These are phyloP conservation scores for Alternaria incomplexa DNA, from an alignment of 2,329 filamentous ascomycete species.

Conservation along the genomic window DNA sequence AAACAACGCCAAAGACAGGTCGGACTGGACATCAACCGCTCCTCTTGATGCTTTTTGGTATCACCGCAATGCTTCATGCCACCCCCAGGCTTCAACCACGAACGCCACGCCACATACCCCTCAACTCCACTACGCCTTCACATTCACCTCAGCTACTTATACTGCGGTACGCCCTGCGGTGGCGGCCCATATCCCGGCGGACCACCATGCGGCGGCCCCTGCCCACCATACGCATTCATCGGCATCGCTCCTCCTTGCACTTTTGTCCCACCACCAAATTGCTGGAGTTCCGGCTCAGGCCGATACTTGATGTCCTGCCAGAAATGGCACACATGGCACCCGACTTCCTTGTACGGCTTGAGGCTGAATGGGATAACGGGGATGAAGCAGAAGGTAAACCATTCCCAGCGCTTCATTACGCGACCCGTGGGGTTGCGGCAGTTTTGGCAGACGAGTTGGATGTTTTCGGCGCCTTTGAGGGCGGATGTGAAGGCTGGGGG, in stretches of 20 bases:
- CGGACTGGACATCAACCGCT: neutral
- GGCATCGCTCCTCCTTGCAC: constrained; percentile 15
- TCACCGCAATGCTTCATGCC: neutral
- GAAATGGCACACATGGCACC: constrained; percentile 79
- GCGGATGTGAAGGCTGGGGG: constrained; percentile 53
- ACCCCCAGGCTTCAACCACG: neutral
- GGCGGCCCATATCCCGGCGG: constrained; percentile 13
- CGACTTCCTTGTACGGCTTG: constrained; percentile 65
- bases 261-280: constrained; percentile 26
- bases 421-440: constrained; percentile 57
- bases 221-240: constrained; percentile 19
- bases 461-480: constrained; percentile 56
- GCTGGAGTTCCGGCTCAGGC: constrained; percentile 42
- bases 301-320: constrained; percentile 63
- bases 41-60: neutral
- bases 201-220: neutral
- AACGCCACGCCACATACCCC: neutral
- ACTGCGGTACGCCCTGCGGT: constrained; percentile 20
- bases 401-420: constrained; percentile 49
- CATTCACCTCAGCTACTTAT: constrained; percentile 7
- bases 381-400: constrained; percentile 82
- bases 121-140: neutral
- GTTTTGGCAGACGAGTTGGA: constrained; percentile 59
- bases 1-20: neutral
- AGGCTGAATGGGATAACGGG: constrained; percentile 74